A percentile compares a stretch with the other conserved stretches of the same genome.
phyloP scores from a whole-genome alignment of 1,284 basidiomycete genomes.

The Pholiota adiposa region DNA sequence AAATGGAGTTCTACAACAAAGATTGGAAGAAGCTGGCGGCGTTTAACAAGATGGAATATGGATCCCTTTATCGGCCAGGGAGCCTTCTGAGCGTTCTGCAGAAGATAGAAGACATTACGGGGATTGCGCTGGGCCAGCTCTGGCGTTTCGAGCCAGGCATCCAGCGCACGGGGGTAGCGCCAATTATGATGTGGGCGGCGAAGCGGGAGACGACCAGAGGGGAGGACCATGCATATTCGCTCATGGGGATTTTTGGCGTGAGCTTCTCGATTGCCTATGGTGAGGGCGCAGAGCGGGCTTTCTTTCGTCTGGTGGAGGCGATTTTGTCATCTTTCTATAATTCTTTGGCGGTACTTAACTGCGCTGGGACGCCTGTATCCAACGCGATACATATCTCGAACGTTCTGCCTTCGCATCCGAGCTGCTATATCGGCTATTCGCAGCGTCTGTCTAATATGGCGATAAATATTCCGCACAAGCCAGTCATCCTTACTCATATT shows the following conservation, averaged over 20 bases:
- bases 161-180: background rate
- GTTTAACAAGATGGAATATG: background rate
- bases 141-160: constrained; percentile 1
- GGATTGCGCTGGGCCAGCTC: background rate
- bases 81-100: background rate
- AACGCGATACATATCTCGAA: background rate
- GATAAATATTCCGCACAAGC: background rate
- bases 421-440: background rate
- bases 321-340: background rate
- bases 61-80: background rate
- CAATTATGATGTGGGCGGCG: constrained; percentile 3
- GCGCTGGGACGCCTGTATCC: background rate
- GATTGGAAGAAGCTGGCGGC: background rate
- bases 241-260: constrained; percentile 10
- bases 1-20: constrained; percentile 2
- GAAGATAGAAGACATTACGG: background rate
- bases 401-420: background rate
- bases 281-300: constrained; percentile 2
- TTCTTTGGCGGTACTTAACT: background rate
- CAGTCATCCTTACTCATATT: background rate
- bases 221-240: constrained; percentile 9
- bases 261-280: constrained; percentile 9
- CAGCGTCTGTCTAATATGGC: background rate
- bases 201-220: constrained; percentile 4
- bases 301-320: constrained; percentile 1